A percentile compares a stretch with the other conserved stretches of the same genome.
These are phyloP conservation scores for Lasiosphaeris hirsuta DNA, from an alignment of 495 filamentous ascomycete genomes.

Conservation along the genomic window DNA sequence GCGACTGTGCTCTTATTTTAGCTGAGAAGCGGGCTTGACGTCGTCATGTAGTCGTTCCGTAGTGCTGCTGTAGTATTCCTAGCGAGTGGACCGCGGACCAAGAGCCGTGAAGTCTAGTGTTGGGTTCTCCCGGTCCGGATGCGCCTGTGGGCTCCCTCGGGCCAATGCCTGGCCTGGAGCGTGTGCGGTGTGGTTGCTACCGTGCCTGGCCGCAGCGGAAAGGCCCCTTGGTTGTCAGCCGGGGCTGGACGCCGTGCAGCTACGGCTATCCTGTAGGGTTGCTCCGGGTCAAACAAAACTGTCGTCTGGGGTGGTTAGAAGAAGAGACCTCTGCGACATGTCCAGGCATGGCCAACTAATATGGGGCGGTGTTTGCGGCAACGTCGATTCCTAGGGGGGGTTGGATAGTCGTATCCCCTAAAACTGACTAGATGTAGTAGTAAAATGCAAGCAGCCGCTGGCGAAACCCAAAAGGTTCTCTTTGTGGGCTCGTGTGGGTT, in stretches of 20 bases:
- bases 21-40: no score
- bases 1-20: no score
- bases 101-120: no score
- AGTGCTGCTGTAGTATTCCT: no score
- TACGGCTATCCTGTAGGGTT: neutral
- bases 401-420: neutral
- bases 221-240: neutral
- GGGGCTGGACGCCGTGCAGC: neutral
- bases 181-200: neutral
- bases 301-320: neutral
- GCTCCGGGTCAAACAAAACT: neutral
- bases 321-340: conserved; percentile 1
- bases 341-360: neutral
- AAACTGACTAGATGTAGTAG: neutral
- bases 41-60: no score
- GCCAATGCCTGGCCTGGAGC: conserved; percentile 14
- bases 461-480: conserved; percentile 4
- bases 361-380: neutral
- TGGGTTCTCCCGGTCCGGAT: conserved; percentile 16
- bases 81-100: no score
- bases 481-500: conserved; percentile 3
- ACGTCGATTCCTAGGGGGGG: conserved; percentile 2
- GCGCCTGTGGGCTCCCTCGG: conserved; percentile 14
- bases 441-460: conserved; percentile 2
- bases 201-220: conserved; percentile 14